Conservation (phyloP, 2,329 filamentous ascomycete genomes). For the Colletotrichum sp. region DNA sequence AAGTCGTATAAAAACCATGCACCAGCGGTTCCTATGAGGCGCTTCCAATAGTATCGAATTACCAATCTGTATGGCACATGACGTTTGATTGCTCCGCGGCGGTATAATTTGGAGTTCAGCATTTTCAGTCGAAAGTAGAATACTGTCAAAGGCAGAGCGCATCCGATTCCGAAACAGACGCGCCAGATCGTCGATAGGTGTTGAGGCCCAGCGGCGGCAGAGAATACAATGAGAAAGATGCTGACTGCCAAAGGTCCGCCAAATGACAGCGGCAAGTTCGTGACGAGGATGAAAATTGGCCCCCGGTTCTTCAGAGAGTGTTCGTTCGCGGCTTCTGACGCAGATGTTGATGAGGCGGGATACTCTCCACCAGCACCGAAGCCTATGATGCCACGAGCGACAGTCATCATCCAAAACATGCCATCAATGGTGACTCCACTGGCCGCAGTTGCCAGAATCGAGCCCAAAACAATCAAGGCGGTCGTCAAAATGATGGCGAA, state of each 20-base stretch:
- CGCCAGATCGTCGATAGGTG: slow-evolving; percentile 50
- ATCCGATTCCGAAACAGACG: slow-evolving; percentile 54
- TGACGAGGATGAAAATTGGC: slow-evolving; percentile 51
- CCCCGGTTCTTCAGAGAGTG: slow-evolving; percentile 40
- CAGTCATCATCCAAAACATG: slow-evolving; percentile 59
- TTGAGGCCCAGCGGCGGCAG: slow-evolving; percentile 32
- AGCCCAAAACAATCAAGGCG: slow-evolving; percentile 50
- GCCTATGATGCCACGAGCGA: slow-evolving; percentile 53
- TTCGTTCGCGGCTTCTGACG: slow-evolving; percentile 54
- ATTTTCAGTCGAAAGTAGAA: slow-evolving; percentile 62
- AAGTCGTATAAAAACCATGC: slow-evolving; percentile 62
- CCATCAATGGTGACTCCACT: slow-evolving; percentile 48
- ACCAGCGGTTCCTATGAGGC: slow-evolving; percentile 56
- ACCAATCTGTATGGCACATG: slow-evolving; percentile 55
- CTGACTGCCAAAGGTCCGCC: slow-evolving; percentile 44
- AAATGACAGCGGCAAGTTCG: slow-evolving; percentile 38
- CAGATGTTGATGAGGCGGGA: slow-evolving; percentile 49
- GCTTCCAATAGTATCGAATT: slow-evolving; percentile 59
- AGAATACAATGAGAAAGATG: slow-evolving; percentile 51
- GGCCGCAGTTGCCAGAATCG: slow-evolving; percentile 50
- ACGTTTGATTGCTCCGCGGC: slow-evolving; percentile 57
- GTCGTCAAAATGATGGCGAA: slow-evolving; percentile 52
- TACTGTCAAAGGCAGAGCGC: slow-evolving; percentile 54
- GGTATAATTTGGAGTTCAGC: slow-evolving; percentile 56
- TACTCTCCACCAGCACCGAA: slow-evolving; percentile 54